Conservation (phyloP, 306 rosid species). For the Ceratonia siliqua region DNA sequence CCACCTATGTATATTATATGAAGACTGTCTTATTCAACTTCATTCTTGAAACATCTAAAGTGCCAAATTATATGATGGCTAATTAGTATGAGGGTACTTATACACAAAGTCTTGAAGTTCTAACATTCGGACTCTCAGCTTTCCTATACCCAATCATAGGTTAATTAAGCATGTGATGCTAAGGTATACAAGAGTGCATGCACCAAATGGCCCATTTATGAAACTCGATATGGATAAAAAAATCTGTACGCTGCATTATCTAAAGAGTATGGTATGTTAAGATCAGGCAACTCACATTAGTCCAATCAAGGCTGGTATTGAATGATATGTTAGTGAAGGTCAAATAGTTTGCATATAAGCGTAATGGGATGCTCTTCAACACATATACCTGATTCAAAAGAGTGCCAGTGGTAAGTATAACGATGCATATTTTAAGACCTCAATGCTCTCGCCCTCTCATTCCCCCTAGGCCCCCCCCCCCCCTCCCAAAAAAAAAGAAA, state of each 20-base stretch:
- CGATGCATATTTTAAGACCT: neutral
- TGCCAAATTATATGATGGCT: constrained; percentile 2
- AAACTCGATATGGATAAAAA: neutral
- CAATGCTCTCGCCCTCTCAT: neutral
- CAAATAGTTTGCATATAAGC: constrained; percentile 63
- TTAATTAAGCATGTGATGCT: constrained; percentile 9
- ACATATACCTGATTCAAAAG: constrained; percentile 60
- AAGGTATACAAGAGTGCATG: constrained; percentile 3
- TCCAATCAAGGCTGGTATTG: constrained; percentile 58
- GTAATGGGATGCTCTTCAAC: constrained; percentile 76
- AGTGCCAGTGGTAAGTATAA: constrained; percentile 23
- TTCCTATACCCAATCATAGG: neutral
- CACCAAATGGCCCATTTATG: neutral
- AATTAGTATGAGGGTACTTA: constrained; percentile 3
- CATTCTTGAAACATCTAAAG: constrained; percentile 25
- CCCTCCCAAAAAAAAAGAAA: no score
- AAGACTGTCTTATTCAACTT: constrained; percentile 21
- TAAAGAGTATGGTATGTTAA: constrained; percentile 1
- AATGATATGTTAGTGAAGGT: constrained; percentile 54
- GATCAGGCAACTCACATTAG: constrained; percentile 62
- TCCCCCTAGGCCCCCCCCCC: neutral
- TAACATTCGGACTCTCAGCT: no score
- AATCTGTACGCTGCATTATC: neutral
- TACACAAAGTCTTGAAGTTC: neutral
- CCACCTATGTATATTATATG: constrained; percentile 48